Evolutionary conservation across 148 eudicot genomes (phyloP), one percentile per base, ranked within the genome.

Genomic region (Salicornia ramosissima): DNA sequence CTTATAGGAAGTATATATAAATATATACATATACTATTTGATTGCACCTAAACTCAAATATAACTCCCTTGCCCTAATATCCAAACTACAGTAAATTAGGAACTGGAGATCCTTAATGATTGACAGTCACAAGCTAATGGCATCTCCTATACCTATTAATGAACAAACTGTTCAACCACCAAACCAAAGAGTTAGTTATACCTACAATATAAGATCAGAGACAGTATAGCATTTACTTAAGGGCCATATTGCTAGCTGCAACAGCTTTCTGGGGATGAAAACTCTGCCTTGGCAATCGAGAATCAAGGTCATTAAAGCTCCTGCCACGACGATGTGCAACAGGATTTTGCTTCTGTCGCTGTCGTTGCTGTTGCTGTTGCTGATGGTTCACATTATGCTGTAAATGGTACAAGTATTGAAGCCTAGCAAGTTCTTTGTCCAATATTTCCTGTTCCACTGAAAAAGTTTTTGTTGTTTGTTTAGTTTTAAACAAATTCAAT

Each of bases 371-470:
- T 43, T 65, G 86, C 29, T 77, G 86, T 39, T 77, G 75, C 49
- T 74, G 79, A 39, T 67, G 74, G 62, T 80, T 80, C 63, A 77
- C 69, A 64, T 80, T 80, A 22, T 28, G 31, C 72, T 85, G 96
- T 46, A 85, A 70, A 59, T 85, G 91, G 78, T 86, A 81, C 72
- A 88, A 45, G 63, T 76, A 69, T 49, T 85, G 85, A 42, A 91
- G 87, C 74, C 97, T 85, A 49, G 53, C 82, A 28, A 79, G 73
- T 79, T 91, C 97, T 71, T 85, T 83, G 78, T 91, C 91, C 59
- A 91, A 46, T 34, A 91, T 81, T 63, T 88, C 90, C 69, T 88
- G 97, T 78, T 91, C 97, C 86, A 86, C 97, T 91, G 88, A 34
- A 30, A 74, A n/a, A 69, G 22, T 30, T 67, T 36, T 68, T 51